phyloP scores from a whole-genome alignment of 179 eudicot species.

The Spinacia oleracea region DNA sequence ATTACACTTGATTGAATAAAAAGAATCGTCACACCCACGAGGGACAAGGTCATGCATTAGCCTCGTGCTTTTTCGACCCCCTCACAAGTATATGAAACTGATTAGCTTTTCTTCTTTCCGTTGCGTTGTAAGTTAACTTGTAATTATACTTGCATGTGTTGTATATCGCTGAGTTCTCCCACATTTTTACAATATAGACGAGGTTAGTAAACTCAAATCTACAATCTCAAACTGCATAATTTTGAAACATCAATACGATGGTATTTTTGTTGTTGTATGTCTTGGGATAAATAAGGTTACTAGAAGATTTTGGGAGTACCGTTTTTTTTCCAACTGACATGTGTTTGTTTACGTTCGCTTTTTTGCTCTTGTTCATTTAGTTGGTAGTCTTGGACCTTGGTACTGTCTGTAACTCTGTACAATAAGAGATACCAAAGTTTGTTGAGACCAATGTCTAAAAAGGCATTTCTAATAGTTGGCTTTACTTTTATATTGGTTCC shows the following conservation, averaged over 20 bases:
- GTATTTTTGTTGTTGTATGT: not conserved
- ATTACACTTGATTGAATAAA: too few species aligned
- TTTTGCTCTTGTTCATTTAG: too few species aligned
- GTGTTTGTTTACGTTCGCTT: too few species aligned
- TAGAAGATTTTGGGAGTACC: not conserved
- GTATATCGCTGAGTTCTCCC: constrained; percentile 89
- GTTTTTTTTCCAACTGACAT: too few species aligned
- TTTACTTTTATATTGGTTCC: not conserved
- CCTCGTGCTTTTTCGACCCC: too few species aligned
- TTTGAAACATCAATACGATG: not conserved
- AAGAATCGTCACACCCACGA: too few species aligned
- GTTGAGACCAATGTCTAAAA: not conserved
- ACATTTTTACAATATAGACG: constrained; percentile 63
- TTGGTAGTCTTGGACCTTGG: too few species aligned
- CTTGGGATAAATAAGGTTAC: not conserved
- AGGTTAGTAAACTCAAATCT: constrained; percentile 47
- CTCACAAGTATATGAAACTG: too few species aligned
- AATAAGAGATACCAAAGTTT: not conserved
- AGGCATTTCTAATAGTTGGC: not conserved
- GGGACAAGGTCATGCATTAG: too few species aligned
- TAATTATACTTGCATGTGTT: constrained; percentile 60
- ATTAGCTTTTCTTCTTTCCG: not conserved
- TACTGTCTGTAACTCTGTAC: too few species aligned
- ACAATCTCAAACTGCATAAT: not conserved
- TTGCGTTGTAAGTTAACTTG: not conserved